Percentiles rank a stretch among this genome's conserved stretches.
Conservation (phyloP, 2,329 filamentous ascomycete species). For the Aureobasidium sp. region DNA sequence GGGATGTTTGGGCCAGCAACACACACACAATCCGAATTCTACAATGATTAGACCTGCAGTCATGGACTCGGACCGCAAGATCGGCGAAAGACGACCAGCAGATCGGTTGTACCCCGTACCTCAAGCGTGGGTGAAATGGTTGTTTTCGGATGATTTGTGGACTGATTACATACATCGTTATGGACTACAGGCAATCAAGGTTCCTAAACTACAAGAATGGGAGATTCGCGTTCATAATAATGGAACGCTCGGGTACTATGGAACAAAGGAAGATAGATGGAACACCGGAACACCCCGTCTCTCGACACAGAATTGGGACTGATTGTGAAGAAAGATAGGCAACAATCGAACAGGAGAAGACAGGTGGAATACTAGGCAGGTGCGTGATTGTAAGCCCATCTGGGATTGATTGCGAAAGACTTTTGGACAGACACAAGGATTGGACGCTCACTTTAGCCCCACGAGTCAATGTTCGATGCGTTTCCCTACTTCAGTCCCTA, state of each 20-base stretch:
- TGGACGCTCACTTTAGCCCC: too few relatives aligned
- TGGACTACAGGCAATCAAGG: background rate
- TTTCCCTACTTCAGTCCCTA: too few relatives aligned
- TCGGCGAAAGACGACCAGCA: background rate
- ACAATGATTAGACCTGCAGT: background rate
- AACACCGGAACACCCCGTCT: background rate
- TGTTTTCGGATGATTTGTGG: background rate
- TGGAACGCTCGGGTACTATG: too few relatives aligned
- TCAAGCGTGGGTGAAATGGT: background rate
- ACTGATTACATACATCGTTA: background rate
- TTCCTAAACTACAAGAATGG: background rate
- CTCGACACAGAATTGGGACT: background rate
- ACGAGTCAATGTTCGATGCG: too few relatives aligned
- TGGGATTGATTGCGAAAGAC: background rate
- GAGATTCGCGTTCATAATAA: background rate
- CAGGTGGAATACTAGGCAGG: background rate
- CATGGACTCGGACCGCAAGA: background rate
- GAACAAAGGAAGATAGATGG: background rate
- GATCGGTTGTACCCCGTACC: background rate
- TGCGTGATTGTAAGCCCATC: background rate
- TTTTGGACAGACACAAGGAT: too few relatives aligned
- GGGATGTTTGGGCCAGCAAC: background rate
- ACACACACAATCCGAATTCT: background rate
- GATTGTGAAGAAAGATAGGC: background rate
- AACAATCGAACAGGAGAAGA: background rate